These are phyloP conservation scores for Carpinus fangiana DNA, from an alignment of 306 rosid genomes.

Conservation along the genomic window DNA sequence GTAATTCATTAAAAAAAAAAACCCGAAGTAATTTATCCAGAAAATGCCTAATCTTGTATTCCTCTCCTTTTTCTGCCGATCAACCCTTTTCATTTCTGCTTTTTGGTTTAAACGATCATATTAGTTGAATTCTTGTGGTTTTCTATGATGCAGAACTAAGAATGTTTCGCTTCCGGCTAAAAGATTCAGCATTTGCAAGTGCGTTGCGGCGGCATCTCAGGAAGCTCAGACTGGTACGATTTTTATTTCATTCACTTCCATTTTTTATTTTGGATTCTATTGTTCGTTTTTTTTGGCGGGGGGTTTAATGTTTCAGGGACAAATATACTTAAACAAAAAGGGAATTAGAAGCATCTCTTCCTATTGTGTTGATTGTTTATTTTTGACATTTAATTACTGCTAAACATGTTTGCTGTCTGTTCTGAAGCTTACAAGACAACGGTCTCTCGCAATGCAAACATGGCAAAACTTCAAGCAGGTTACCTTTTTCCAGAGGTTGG, in stretches of 20 bases:
- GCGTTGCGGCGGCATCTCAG: conserved; percentile 65
- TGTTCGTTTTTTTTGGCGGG: too few relatives aligned
- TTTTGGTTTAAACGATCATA: neutral
- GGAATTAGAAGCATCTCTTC: neutral
- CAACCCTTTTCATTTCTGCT: neutral
- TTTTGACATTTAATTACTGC: neutral
- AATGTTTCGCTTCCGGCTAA: conserved; percentile 47
- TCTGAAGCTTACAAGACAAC: conserved; percentile 68
- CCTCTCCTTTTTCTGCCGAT: too few relatives aligned
- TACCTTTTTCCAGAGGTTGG: conserved; percentile 97
- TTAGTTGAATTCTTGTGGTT: neutral
- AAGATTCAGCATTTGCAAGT: conserved; percentile 52
- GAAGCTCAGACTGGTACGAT: conserved; percentile 58
- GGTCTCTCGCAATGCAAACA: conserved; percentile 79
- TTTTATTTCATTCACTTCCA: neutral
- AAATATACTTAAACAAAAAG: neutral
- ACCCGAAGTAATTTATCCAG: too few relatives aligned
- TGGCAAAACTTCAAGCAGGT: conserved; percentile 92
- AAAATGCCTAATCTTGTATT: too few relatives aligned
- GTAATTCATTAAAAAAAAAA: too few relatives aligned
- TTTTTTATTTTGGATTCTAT: neutral
- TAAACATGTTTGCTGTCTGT: conserved; percentile 13
- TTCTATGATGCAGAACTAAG: conserved; percentile 43
- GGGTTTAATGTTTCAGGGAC: neutral
- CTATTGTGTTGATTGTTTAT: neutral